Percentiles rank a stretch among this genome's conserved stretches.
These are phyloP conservation scores for Termitomyces sp. DNA, from an alignment of 768 basidiomycete species.

Conservation along the genomic window DNA sequence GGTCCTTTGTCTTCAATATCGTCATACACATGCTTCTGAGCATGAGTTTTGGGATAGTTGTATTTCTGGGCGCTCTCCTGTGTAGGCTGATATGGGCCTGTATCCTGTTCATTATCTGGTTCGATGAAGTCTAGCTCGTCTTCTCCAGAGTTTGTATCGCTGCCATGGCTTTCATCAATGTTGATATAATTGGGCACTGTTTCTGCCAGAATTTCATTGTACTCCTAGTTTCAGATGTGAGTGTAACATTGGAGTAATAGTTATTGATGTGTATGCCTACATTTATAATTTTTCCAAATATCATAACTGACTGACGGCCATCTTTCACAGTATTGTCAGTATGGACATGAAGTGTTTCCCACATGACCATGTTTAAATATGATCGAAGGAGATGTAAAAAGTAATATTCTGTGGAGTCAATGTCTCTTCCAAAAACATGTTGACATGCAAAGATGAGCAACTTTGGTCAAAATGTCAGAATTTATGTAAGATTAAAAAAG, in stretches of 20 bases:
- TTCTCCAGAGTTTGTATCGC: neutral
- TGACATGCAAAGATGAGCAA: neutral
- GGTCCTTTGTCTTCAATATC: slow-evolving; percentile 33
- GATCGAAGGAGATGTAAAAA: slow-evolving; percentile 24
- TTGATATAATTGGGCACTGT: neutral
- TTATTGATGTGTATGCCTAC: slow-evolving; percentile 16
- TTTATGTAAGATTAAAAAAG: neutral
- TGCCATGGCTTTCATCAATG: neutral
- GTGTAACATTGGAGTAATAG: neutral
- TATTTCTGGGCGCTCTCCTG: slow-evolving; percentile 22
- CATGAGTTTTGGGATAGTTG: slow-evolving; percentile 36
- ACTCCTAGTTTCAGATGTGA: neutral
- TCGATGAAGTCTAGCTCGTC: neutral
- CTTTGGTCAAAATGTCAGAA: neutral
- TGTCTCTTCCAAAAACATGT: neutral
- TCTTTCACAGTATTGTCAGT: slow-evolving; percentile 12
- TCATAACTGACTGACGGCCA: slow-evolving; percentile 17
- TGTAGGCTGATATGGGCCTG: neutral
- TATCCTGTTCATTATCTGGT: neutral
- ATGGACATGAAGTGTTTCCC: slow-evolving; percentile 29
- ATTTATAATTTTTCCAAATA: slow-evolving; percentile 21
- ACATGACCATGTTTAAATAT: slow-evolving; percentile 30
- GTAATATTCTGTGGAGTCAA: slow-evolving; percentile 21
- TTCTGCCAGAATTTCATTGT: neutral
- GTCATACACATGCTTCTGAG: slow-evolving; percentile 29